Conservation (phyloP, 495 filamentous ascomycete genomes). For the Aspergillus biplanus region DNA sequence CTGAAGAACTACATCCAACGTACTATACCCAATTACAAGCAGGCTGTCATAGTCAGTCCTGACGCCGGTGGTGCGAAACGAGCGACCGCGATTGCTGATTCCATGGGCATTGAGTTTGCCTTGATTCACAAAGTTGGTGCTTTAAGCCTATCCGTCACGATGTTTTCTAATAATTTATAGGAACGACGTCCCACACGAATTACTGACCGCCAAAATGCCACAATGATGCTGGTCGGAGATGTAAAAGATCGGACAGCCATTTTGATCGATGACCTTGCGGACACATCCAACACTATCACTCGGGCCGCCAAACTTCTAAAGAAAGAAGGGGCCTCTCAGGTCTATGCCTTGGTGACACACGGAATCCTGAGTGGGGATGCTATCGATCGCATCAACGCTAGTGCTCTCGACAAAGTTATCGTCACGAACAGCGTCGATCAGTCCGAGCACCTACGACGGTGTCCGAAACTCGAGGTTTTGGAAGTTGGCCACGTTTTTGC, state of each 20-base stretch:
- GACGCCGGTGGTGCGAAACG: slow-evolving; percentile 97
- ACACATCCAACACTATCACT: slow-evolving; percentile 96
- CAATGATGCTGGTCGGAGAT: slow-evolving; percentile 97
- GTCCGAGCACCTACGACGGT: slow-evolving; percentile 71
- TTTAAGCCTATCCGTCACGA: slow-evolving; percentile 22
- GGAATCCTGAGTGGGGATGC: slow-evolving; percentile 94
- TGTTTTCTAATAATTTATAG: slow-evolving; percentile 48
- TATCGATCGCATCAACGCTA: slow-evolving; percentile 89
- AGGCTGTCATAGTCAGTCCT: slow-evolving; percentile 91
- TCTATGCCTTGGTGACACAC: slow-evolving; percentile 92
- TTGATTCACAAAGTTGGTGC: slow-evolving; percentile 91
- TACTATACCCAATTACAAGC: slow-evolving; percentile 82
- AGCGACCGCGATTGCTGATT: slow-evolving; percentile 95
- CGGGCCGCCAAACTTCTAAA: slow-evolving; percentile 95
- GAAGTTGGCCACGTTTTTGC: slow-evolving; percentile 93
- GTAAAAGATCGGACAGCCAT: slow-evolving; percentile 82
- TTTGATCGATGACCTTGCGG: slow-evolving; percentile 90
- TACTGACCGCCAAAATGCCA: slow-evolving; percentile 91
- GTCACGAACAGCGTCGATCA: slow-evolving; percentile 96
- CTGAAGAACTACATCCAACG: slow-evolving; percentile 89
- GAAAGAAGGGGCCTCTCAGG: slow-evolving; percentile 84
- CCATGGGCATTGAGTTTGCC: slow-evolving; percentile 89
- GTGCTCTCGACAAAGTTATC: slow-evolving; percentile 84
- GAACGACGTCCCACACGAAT: slow-evolving; percentile 96
- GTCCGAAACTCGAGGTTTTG: slow-evolving; percentile 87